These are phyloP conservation scores for Tuber umbilicatum DNA, from an alignment of 495 filamentous ascomycete species.

Conservation along the genomic window DNA sequence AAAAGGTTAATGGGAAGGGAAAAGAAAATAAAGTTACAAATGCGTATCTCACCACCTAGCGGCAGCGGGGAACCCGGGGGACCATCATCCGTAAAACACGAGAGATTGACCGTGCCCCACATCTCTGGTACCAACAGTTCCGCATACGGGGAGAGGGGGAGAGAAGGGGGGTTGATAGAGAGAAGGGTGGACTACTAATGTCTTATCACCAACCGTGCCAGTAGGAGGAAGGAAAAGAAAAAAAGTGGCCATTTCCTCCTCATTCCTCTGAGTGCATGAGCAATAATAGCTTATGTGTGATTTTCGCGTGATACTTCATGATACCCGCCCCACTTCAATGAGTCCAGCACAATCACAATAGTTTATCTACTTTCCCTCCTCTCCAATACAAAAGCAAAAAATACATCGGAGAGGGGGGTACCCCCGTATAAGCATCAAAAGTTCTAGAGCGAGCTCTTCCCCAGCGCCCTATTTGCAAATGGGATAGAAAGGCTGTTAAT, in stretches of 20 bases:
- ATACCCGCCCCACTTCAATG: not conserved
- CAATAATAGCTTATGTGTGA: not conserved
- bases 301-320: not conserved
- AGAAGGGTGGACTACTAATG: not conserved
- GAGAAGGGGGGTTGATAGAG: not conserved
- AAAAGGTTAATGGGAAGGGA: not conserved
- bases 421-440: not conserved
- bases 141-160: not conserved
- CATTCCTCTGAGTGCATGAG: not conserved
- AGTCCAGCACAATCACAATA: not conserved
- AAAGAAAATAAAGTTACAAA: conserved; percentile 12
- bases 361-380: not conserved
- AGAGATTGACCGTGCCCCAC: conserved; percentile 37
- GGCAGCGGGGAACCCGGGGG: conserved; percentile 22
- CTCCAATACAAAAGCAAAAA: not conserved
- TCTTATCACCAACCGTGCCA: not conserved
- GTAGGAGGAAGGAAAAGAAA: not conserved
- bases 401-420: not conserved
- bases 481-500: not conserved
- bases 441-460: not conserved
- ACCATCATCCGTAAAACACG: conserved; percentile 38
- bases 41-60: conserved; percentile 31
- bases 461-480: not conserved
- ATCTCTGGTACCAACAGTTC: conserved; percentile 32
- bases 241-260: not conserved